Percentiles rank a stretch among this genome's conserved stretches.
Evolutionary conservation across 1,284 basidiomycete genomes (phyloP).

Genomic region (Apiotrichum gamsii): DNA sequence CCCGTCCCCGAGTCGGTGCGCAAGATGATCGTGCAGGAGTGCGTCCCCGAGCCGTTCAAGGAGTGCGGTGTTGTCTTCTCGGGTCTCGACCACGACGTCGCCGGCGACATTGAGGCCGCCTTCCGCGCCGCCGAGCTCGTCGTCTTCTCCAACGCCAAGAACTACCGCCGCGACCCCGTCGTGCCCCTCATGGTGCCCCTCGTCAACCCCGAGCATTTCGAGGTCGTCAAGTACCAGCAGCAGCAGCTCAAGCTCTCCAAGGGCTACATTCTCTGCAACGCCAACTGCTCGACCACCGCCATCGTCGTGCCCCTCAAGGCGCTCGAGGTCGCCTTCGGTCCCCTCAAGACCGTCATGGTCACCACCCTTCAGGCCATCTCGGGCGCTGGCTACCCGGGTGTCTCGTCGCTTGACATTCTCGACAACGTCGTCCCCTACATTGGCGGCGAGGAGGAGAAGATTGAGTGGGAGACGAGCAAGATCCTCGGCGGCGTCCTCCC

Average conservation of each 20-base stretch:
- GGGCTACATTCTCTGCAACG: slow-evolving; percentile 97
- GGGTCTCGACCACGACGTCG: slow-evolving; percentile 88
- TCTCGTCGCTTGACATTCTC: slow-evolving; percentile 82
- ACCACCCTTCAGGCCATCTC: slow-evolving; percentile 98
- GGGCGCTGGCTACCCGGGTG: slow-evolving; percentile 93
- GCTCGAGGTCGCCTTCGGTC: slow-evolving; percentile 86
- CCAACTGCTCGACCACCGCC: slow-evolving; percentile 96
- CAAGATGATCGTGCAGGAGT: slow-evolving; percentile 70
- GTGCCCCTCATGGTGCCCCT: slow-evolving; percentile 98
- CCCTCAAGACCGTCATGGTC: slow-evolving; percentile 80
- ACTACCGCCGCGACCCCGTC: slow-evolving; percentile 83
- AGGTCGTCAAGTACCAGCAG: slow-evolving; percentile 78
- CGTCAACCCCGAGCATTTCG: slow-evolving; percentile 83
- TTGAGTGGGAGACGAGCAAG: slow-evolving; percentile 97
- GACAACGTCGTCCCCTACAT: slow-evolving; percentile 98
- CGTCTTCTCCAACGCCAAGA: slow-evolving; percentile 98
- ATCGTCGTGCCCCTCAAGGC: slow-evolving; percentile 88
- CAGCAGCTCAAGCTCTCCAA: slow-evolving; percentile 64
- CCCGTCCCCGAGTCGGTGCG: slow-evolving; percentile 66
- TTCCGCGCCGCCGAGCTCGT: slow-evolving; percentile 83
- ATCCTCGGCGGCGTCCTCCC: slow-evolving; percentile 78
- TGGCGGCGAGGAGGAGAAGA: slow-evolving; percentile 81
- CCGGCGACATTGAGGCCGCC: slow-evolving; percentile 84
- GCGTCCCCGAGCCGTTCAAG: slow-evolving; percentile 67
- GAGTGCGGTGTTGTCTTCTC: slow-evolving; percentile 90